These are phyloP conservation scores for Nematocida sp. DNA, from an alignment of 371 early-diverging fungal species.

Conservation along the genomic window DNA sequence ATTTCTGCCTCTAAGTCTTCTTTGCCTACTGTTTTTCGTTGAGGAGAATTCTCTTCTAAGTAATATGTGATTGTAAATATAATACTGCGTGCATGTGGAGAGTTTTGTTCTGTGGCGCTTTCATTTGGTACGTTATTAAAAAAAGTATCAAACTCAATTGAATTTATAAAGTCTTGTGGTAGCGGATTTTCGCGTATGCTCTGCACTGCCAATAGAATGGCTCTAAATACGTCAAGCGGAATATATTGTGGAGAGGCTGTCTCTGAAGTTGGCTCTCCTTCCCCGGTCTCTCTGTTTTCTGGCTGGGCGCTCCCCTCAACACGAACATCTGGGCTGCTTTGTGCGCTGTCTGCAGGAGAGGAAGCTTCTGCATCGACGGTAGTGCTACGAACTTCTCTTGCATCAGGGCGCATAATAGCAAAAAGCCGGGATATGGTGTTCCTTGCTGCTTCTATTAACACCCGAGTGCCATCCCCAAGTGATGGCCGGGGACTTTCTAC, in stretches of 20 bases:
- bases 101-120: background rate
- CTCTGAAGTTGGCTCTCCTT: background rate
- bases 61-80: constrained; percentile 51
- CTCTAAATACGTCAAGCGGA: background rate
- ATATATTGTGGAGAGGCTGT: background rate
- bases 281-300: background rate
- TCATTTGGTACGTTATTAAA: background rate
- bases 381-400: background rate
- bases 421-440: constrained; percentile 27
- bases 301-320: background rate
- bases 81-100: background rate
- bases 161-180: background rate
- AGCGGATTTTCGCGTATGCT: background rate
- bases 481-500: background rate
- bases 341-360: background rate
- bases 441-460: constrained; percentile 16
- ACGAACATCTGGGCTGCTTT: background rate
- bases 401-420: background rate
- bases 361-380: too few relatives aligned
- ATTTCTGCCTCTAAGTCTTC: constrained; percentile 24
- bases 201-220: constrained; percentile 17
- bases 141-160: constrained; percentile 9
- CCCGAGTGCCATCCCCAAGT: background rate
- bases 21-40: constrained; percentile 3
- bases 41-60: background rate